Percentiles rank a stretch among this genome's conserved stretches.
Conservation (phyloP, 2,329 filamentous ascomycete genomes). For the Blumeria hordei region DNA sequence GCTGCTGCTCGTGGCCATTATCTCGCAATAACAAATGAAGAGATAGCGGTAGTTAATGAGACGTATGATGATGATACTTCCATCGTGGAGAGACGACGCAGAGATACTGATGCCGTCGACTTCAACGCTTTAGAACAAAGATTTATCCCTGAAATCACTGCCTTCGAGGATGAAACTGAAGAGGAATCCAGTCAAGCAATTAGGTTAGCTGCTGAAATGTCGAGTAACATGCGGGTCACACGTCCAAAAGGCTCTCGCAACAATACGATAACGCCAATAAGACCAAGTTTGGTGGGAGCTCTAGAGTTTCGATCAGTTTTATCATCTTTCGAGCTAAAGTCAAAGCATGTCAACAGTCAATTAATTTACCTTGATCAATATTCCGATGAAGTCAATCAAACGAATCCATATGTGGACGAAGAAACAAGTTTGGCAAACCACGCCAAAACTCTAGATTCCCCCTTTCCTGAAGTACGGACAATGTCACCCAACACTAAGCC, state of each 20-base stretch:
- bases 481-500: constrained; percentile 14
- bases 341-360: constrained; percentile 49
- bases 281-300: constrained; percentile 78
- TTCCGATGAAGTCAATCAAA: constrained; percentile 33
- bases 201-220: constrained; percentile 57
- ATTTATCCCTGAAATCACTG: constrained; percentile 19
- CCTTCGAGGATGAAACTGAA: constrained; percentile 19
- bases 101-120: constrained; percentile 9
- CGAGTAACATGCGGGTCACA: constrained; percentile 76
- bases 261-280: constrained; percentile 61
- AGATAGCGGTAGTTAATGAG: constrained; percentile 41
- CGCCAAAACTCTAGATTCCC: constrained; percentile 7
- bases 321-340: constrained; percentile 55
- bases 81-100: constrained; percentile 14
- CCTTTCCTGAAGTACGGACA: constrained; percentile 9
- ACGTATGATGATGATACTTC: constrained; percentile 28
- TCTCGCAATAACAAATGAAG: constrained; percentile 28
- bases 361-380: constrained; percentile 45
- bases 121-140: constrained; percentile 13
- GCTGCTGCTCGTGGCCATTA: constrained; percentile 53
- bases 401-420: constrained; percentile 15
- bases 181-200: constrained; percentile 31
- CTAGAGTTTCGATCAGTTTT: constrained; percentile 83
- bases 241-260: constrained; percentile 40
- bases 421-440: constrained; percentile 20